Evolutionary conservation across 495 filamentous ascomycete species (phyloP), one percentile per base, ranked within the genome.

Genomic region (Penicillium coprophilum): DNA sequence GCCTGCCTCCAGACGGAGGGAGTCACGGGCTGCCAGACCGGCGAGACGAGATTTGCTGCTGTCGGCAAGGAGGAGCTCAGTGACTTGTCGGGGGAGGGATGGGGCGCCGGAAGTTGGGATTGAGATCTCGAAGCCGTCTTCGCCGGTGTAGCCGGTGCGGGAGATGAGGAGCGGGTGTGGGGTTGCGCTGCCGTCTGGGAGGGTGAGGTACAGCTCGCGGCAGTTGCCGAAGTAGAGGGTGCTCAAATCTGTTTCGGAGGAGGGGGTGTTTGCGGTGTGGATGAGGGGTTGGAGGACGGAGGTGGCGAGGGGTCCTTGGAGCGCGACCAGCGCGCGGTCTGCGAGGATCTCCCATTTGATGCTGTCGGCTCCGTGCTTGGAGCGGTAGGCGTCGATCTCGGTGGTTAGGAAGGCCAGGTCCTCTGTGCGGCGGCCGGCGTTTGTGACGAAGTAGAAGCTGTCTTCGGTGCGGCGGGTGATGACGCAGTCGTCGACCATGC

Each of bases 121-220:
- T 31, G 89, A 91, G 64, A 98, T 92, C 77, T 98, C 94, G 74
- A 98, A 98, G 24, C 94, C 94, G 68, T 98, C 94, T 75, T 98
- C 94, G 53, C 94, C 94, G 0, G 94, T 98, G 75, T 98, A 98
- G 2, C 94, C 94, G 11, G 87, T 93, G 40, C 94, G 82, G 59
- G 88, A 91, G 61, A 96, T 84, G 19, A 95, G 80, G 32, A 96
- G 73, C 0, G 79, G 79, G n/a, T 75, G 65, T 13, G 80, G 72
- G 13, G 70, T 60, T 44, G 71, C 64, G 30, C 70, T 69, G 54
- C 73, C 73, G 30, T 78, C 69, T 20, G 76, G 63, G 19, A 85
- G 64, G 23, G 73, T 79, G 20, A 88, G 71, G 57, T 76, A 72
- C 17, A 85, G 71, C 55, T 77, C 79, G 45, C 80, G 83, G 50